Evolutionary conservation across 208 protist species (phyloP).

Genomic region (Trypanosoma cruzi): DNA sequence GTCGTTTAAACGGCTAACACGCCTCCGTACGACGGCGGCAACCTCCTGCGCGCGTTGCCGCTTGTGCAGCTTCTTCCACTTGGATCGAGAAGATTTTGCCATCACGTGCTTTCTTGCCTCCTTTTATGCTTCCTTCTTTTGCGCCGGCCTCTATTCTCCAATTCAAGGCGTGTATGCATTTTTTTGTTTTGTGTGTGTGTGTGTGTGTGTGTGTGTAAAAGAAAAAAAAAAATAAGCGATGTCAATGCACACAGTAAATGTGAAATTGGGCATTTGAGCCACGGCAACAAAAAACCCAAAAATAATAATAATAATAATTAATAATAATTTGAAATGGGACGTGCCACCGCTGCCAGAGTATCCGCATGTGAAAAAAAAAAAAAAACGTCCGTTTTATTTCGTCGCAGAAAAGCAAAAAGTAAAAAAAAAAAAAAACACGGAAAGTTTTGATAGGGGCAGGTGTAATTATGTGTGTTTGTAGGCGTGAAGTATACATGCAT

Average conservation of each 20-base stretch:
- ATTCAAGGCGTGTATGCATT: background rate
- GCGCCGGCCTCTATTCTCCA: background rate
- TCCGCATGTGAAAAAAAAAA: background rate
- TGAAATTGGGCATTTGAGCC: too few relatives aligned
- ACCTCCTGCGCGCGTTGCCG: constrained; percentile 56
- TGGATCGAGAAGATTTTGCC: constrained; percentile 86
- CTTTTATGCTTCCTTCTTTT: background rate
- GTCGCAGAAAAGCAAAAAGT: background rate
- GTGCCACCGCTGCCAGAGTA: too few relatives aligned
- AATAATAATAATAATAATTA: constrained; percentile 16
- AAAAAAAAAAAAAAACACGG: background rate
- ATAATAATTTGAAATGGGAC: too few relatives aligned
- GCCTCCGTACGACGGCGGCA: constrained; percentile 38
- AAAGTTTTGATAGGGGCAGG: too few relatives aligned
- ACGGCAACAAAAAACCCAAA: too few relatives aligned
- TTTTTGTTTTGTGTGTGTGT: too few relatives aligned
- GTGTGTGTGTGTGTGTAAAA: too few relatives aligned
- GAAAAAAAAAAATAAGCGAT: too few relatives aligned
- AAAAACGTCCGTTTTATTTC: constrained; percentile 7
- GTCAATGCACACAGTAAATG: too few relatives aligned
- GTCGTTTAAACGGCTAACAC: constrained; percentile 57
- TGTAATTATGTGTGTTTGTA: too few relatives aligned
- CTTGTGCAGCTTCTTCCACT: constrained; percentile 85
- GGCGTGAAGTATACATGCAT: too few relatives aligned
- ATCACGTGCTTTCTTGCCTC: constrained; percentile 31